Evolutionary conservation across 208 protist genomes (phyloP), one percentile per base, ranked within the genome.

Genomic region (Plasmodiophora brassicae): DNA sequence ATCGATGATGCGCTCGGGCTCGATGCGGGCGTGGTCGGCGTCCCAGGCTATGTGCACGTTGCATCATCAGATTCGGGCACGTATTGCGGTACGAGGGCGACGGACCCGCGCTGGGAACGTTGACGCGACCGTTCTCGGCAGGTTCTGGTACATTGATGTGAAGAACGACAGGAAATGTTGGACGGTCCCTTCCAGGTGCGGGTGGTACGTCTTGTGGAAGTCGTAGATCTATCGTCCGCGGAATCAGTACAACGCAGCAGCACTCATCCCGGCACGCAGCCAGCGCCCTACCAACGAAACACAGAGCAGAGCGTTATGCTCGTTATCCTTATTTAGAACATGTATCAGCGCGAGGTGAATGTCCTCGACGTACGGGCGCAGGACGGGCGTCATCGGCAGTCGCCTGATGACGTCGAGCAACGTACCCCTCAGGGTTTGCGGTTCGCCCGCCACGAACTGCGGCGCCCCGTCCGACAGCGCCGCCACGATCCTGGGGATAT

Each of bases 131-230:
- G n/a, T 78, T 78, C 65, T n/a, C 20, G 65, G 65, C 5, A 78
- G n/a, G n/a, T 78, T 78, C 10, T 78, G 32, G 65, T 78, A 78
- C 65, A 78, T 78, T 5, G 65, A 78, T 38, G 65, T 36, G n/a
- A 36, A 78, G n/a, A 78, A 78, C 20, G 65, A 5, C 5, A 78
- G 5, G n/a, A 78, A 78, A 78, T 78, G 65, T 36, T 5, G 65
- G 10, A 78, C 65, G 32, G 65, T 78, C 20, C 5, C 20, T 32
- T 78, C 65, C n/a, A 78, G 65, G 41, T 78, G 41, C 65, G 65
- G 65, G n/a, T 78, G 65, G n/a, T 36, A 78, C 32, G 65, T 38
- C 41, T 78, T 78, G n/a, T 78, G 65, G 41, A 44, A 78, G n/a
- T 78, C 65, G 65, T 44, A 78, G n/a, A 78, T 32, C 65, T 78